phyloP scores from a whole-genome alignment of 129 eudicot species.

The Centaurea solstitialis region DNA sequence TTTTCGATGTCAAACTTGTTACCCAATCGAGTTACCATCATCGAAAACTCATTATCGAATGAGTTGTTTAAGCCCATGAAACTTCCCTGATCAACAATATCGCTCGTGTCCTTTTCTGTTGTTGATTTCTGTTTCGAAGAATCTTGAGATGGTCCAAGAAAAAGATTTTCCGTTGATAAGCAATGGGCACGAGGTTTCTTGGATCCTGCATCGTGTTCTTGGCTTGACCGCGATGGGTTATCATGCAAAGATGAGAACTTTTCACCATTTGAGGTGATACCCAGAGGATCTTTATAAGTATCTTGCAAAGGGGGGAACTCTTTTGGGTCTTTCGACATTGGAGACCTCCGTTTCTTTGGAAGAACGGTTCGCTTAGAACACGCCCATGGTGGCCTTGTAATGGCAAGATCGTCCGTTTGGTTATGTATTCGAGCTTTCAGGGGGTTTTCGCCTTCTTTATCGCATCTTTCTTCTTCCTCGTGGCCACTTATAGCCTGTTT shows the following conservation, averaged over 20 bases:
- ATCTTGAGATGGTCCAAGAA: conserved; percentile 9
- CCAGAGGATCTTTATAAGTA: not conserved
- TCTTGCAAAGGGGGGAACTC: not conserved
- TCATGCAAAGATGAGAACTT: conserved; percentile 33
- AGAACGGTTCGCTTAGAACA: conserved; percentile 46
- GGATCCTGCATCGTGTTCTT: conserved; percentile 9
- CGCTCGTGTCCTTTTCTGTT: conserved; percentile 15
- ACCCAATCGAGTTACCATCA: conserved; percentile 16
- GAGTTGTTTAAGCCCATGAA: conserved; percentile 36
- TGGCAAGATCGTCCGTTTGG: not conserved
- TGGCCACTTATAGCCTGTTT: conserved; percentile 34
- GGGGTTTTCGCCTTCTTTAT: not conserved
- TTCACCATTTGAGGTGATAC: conserved; percentile 22
- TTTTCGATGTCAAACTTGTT: conserved; percentile 40
- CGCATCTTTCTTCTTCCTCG: conserved; percentile 9
- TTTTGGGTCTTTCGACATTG: not conserved
- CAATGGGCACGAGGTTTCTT: conserved; percentile 16
- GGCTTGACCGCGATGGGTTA: conserved; percentile 15
- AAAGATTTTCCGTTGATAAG: conserved; percentile 19
- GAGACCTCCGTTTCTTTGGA: conserved; percentile 14
- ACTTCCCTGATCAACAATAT: conserved; percentile 16
- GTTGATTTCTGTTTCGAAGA: not conserved
- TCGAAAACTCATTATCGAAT: conserved; percentile 24
- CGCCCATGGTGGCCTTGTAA: conserved; percentile 33
- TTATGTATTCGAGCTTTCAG: not conserved